Percentiles rank a stretch among this genome's conserved stretches.
These are phyloP conservation scores for Exophiala sp. DNA, from an alignment of 2,329 filamentous ascomycete genomes.

Conservation along the genomic window DNA sequence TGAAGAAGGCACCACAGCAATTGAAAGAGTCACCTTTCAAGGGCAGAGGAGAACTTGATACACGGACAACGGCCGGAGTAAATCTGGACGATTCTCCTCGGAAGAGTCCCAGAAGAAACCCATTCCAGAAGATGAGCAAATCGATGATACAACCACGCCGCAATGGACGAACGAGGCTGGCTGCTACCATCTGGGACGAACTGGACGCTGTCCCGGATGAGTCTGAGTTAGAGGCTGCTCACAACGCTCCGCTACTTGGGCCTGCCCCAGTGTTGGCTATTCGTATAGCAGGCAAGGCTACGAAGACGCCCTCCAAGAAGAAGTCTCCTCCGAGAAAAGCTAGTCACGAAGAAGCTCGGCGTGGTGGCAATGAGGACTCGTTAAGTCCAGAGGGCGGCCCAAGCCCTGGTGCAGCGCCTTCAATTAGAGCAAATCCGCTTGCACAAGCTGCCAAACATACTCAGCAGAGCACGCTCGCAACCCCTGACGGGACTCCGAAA, in stretches of 20 bases:
- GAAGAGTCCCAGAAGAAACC: slow-evolving; percentile 7
- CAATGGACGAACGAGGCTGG: background rate
- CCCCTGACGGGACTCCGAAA: background rate
- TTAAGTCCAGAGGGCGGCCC: background rate
- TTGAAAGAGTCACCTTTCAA: slow-evolving; percentile 21
- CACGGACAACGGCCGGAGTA: slow-evolving; percentile 13
- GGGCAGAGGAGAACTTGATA: slow-evolving; percentile 12
- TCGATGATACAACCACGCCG: background rate
- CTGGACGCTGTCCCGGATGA: no score
- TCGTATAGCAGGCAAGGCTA: no score
- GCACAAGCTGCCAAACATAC: background rate
- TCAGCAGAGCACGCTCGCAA: background rate
- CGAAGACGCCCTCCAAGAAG: background rate
- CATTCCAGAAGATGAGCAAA: slow-evolving; percentile 2
- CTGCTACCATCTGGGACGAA: no score
- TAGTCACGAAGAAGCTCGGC: background rate
- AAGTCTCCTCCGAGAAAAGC: background rate
- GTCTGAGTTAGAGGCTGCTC: no score
- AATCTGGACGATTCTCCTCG: slow-evolving; percentile 23
- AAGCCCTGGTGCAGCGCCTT: background rate
- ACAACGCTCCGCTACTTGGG: no score
- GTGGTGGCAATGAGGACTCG: no score
- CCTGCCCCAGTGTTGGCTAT: no score
- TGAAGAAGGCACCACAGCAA: slow-evolving; percentile 7
- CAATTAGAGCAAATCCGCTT: background rate